Evolutionary conservation across 208 protist genomes (phyloP), one percentile per base, ranked within the genome.

Genomic region (Acanthamoeba healyi): DNA sequence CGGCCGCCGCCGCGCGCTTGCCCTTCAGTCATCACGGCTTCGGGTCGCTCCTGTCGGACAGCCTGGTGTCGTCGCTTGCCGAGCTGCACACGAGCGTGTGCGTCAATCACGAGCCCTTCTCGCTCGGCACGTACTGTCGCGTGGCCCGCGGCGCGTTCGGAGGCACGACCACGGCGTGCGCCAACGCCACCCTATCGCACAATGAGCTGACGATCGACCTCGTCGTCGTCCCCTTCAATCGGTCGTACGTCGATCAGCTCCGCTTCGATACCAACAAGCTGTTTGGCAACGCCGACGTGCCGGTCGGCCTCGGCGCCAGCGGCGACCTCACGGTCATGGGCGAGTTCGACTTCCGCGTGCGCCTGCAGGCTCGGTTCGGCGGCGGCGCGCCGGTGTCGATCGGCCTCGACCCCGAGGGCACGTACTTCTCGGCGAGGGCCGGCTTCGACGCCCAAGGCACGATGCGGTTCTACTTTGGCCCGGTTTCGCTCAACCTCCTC

Each of bases 11-110:
- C 61, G 26, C 65, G 56, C 61, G 7, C 17, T n/a, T 91, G 3
- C 84, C 84, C 29, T 74, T 91, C 56, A 72, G n/a, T 56, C 84
- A 72, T 7, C 49, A 44, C 84, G 49, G 36, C 56, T 91, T 91
- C 56, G 84, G 56, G 22, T 65, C 56, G 61, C 9, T 91, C 2
- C 49, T 91, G n/a, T 36, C 22, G 38, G 51, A 65, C 34, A 72
- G 29, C 29, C n/a, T 91, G 56, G 36, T 72, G 22, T 4, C 29
- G 19, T 38, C 34, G 84, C 84, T 91, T 12, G n/a, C 22, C 29
- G 56, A 40, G 7, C 56, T 91, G 5, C 54, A 51, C 5, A 54
- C 84, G 24, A 91, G 56, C 42, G 58, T 72, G 61, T 74, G 84
- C 56, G 61, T 26, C 34, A 44, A 70, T 34, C 34, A 72, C 34